Base-by-base conservation (phyloP, 768 basidiomycete genomes). In the Chalciporus pseudorubinellus region DNA sequence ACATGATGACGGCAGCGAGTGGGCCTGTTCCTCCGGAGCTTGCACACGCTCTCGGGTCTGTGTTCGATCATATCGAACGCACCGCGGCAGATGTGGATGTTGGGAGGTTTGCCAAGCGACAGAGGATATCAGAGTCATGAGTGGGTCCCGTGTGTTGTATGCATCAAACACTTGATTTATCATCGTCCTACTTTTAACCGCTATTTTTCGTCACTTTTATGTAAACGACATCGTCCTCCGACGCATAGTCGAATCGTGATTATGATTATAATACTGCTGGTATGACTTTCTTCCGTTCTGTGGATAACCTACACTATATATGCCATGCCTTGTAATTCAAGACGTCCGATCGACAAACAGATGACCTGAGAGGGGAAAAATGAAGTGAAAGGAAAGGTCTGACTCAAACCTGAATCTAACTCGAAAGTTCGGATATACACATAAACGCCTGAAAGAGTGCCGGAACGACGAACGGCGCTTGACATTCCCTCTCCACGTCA, bases 391-490 rank as follows among this genome's bases (percentile, higher is more conserved):
- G 22, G 24, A 26, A 20, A 13, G 7, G 18, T 16, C 4, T 1
- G 3, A 13, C 5, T 33, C 31, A 11, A 6, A 18, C 26, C 18
- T 4, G 6, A 36, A 16, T 14, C 59, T 39, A 67, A 43, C 31
- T 72, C 14, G 76, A 74, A 52, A 78, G 56, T 48, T 74, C 74
- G 18, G 81, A 78, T 43, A 84, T 70, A 21, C 64, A 64, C 16
- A 78, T 50, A 48, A 84, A 83, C 12, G 80, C 78, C 10, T 79
- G 77, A 51, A 83, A 63, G 56, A 85, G 61, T 11, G 76, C 78
- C 16, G 81, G 81, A 6, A 81, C 80, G 36, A 83, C 68, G 53
- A 84, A 85, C 14, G 82, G 83, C 49, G 70, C 62, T 46, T 63
- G 68, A 46, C 75, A 74, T 60, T 85, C 83, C 40, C 72, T 66